These are phyloP conservation scores for Boletus barrowsii DNA, from an alignment of 768 basidiomycete genomes.

Conservation along the genomic window DNA sequence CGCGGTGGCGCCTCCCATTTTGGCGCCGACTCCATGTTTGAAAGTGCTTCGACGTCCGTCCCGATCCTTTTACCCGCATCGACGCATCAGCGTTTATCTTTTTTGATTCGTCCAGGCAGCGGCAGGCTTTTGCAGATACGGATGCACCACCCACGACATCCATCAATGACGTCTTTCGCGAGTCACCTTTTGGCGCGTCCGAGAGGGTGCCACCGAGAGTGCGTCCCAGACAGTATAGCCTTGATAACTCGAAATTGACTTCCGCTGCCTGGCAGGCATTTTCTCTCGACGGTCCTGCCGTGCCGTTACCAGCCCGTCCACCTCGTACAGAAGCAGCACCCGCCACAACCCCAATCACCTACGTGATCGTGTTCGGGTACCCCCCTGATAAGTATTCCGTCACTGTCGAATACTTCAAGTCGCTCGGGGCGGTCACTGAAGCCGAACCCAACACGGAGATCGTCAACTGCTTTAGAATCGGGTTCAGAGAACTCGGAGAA, in stretches of 20 bases:
- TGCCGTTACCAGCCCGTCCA: conserved; percentile 11
- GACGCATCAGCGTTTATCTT: conserved; percentile 1
- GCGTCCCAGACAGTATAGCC: not conserved
- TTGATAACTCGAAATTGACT: not conserved
- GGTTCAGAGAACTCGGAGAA: conserved; percentile 67
- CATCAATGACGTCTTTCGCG: conserved; percentile 70
- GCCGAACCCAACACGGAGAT: conserved; percentile 67
- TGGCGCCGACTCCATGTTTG: conserved; percentile 84
- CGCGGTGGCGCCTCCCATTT: conserved; percentile 67
- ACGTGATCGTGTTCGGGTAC: conserved; percentile 86
- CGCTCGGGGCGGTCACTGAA: conserved; percentile 68
- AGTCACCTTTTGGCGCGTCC: conserved; percentile 35
- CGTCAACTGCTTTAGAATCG: conserved; percentile 78
- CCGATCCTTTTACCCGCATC: not conserved
- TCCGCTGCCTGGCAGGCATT: conserved; percentile 8
- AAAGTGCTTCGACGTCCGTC: conserved; percentile 45
- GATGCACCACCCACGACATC: conserved; percentile 80
- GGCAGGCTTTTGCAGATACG: conserved; percentile 65
- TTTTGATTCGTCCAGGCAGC: conserved; percentile 39
- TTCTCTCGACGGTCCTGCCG: conserved; percentile 20
- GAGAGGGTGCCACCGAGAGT: conserved; percentile 23
- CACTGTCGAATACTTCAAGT: conserved; percentile 71
- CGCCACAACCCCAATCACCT: conserved; percentile 43
- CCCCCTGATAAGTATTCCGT: conserved; percentile 73
- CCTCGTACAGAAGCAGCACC: conserved; percentile 27